A percentile compares a stretch with the other conserved stretches of the same genome.
Conservation (phyloP, 1,139 yeast genomes). For the Zygoascus meyerae region DNA sequence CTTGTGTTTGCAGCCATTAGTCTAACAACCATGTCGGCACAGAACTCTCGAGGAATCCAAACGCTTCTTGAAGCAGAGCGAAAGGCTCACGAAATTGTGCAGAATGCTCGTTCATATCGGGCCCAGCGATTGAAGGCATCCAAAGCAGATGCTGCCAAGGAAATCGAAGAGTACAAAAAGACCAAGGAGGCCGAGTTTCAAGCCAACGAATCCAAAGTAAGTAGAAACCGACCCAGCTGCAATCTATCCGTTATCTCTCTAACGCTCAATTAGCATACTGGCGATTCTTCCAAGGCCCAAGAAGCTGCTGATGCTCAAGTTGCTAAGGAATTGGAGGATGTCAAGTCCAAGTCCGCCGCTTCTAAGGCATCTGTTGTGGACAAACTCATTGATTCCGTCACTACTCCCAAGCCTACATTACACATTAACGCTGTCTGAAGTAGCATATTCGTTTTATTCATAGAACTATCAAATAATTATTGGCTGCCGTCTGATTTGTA, state of each 20-base stretch:
- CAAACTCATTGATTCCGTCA: conserved; percentile 73
- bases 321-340: conserved; percentile 42
- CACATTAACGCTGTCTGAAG: conserved; percentile 60
- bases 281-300: conserved; percentile 61
- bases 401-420: conserved; percentile 70
- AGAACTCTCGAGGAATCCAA: conserved; percentile 41
- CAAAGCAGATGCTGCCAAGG: conserved; percentile 84
- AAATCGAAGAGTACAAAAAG: conserved; percentile 79
- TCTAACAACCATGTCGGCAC: conserved; percentile 34
- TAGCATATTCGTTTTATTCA: no score
- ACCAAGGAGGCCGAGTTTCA: conserved; percentile 80
- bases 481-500: no score
- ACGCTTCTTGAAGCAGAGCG: conserved; percentile 67
- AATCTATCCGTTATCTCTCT: not conserved
- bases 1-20: not conserved
- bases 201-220: conserved; percentile 46
- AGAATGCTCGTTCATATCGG: conserved; percentile 84
- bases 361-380: conserved; percentile 67
- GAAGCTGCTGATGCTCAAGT: conserved; percentile 58
- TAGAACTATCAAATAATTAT: no score
- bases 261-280: conserved; percentile 42
- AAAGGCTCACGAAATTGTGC: conserved; percentile 92
- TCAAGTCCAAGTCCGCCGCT: conserved; percentile 55
- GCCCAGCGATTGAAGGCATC: conserved; percentile 89
- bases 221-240: conserved; percentile 8